Base-by-base conservation (phyloP, 2,329 filamentous ascomycete species). In the Xylaria hypoxylon region DNA sequence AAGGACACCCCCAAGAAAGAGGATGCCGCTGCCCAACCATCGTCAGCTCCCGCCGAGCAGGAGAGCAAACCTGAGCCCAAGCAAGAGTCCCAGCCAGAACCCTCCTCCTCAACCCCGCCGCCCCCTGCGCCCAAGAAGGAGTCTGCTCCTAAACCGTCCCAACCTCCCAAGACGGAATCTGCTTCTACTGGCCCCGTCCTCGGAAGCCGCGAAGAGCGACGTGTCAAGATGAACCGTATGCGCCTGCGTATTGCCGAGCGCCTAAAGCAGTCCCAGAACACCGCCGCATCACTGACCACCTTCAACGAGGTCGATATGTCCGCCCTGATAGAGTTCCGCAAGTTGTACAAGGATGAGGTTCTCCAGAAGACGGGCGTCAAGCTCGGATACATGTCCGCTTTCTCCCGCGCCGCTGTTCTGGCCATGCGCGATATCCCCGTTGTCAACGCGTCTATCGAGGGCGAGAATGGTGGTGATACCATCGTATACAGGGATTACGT, bases 261-360 rank as follows among this genome's bases (percentile, higher is more conserved):
- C 74, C 88, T 99, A 71, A 99, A 99, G 89, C 96, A 99, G 80
- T 98, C 96, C 22, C 96, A 99, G 80, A 99, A 99, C 84, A 98
- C 96, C 1, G 95, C 96, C 57, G 96, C 96, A 50, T 97, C 96
- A 3, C 86, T 99, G 59, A 98, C 96, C 53, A 99, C 96, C 28
- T 99, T 99, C 87, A 97, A 99, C 81, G 95, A 98, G 82, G 96
- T 99, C 68, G 96, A 99, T 80, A 99, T 99, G 96, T 97, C 95
- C 35, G 93, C 92, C 24, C 85, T 99, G 56, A 97, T 98, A 91
- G 93, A 97, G 70, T 95, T 99, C 85, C 92, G 96, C 74, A 97
- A 97, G 81, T 85, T 94, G 52, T 98, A 98, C 87, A 98, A 98
- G 85, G 95, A 98, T 67, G 94, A 97, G 66, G 85, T 97, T 24